Evolutionary conservation across 768 basidiomycete species (phyloP), one percentile per base, ranked within the genome.

Genomic region (Wakefieldia striispora): DNA sequence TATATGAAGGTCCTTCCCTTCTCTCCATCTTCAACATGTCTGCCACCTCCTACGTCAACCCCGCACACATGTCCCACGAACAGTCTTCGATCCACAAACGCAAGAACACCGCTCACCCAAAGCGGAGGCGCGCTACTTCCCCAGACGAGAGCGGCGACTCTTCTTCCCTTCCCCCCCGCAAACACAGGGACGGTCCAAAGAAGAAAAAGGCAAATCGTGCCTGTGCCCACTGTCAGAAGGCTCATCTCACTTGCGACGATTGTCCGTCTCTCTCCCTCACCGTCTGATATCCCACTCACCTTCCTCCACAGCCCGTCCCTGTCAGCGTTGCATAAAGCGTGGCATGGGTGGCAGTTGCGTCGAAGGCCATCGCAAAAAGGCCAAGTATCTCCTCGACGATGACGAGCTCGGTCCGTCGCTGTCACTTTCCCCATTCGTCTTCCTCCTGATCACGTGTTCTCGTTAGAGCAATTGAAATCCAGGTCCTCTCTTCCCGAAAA

Each of bases 181-280:
- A 84, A 59, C 74, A 74, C 65, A 79, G 82, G 65, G 86, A 88
- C 47, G 83, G 83, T 1, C 88, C 87, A 27, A 92, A 89, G 80
- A 95, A 94, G 81, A 95, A 94, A 79, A 94, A 95, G 70, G 92
- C 93, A 0, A 90, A 81, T 60, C 82, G 93, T 40, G 95, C 95
- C 41, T 98, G 95, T 66, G 86, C 90, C 54, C 90, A 92, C 59
- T 98, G 95, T 68, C 95, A 97, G 71, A 95, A 93, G 68, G 93
- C 94, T 3, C 95, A 98, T 70, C 75, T 98, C 57, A 98, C 95
- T n/a, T 98, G 95, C 68, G 95, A 98, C 68, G 95, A 97, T 64
- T 84, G 95, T 97, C 63, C 66, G 90, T 81, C 33, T 10, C 59
- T 49, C 49, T 29, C 29, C 11, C 46, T 14, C 44, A 12, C 48